These are phyloP conservation scores for Petunia hybrid DNA, from an alignment of 305 asterid genomes.

Conservation along the genomic window DNA sequence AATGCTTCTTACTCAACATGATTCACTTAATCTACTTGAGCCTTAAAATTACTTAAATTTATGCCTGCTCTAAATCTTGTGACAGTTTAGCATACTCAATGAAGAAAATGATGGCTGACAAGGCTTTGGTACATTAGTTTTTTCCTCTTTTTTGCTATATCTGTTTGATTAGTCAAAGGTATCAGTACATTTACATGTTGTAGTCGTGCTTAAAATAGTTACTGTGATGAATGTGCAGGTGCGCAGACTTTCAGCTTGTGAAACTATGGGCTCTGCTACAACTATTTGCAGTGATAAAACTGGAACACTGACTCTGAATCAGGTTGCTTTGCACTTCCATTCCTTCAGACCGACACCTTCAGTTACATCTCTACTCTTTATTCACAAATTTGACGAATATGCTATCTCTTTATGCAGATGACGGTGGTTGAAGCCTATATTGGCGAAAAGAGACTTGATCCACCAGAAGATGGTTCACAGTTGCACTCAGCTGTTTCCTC, in stretches of 20 bases:
- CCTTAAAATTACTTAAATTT: conserved; percentile 35
- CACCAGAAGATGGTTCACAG: conserved; percentile 76
- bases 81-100: conserved; percentile 94
- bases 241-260: conserved; percentile 99
- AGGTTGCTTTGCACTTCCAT: conserved; percentile 51
- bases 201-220: conserved; percentile 34
- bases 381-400: conserved; percentile 27
- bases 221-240: conserved; percentile 62
- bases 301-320: conserved; percentile 95
- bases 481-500: conserved; percentile 62
- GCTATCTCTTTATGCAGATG: conserved; percentile 60
- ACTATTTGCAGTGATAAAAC: conserved; percentile 98
- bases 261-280: conserved; percentile 98
- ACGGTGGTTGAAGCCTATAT: conserved; percentile 88
- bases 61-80: conserved; percentile 36
- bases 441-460: conserved; percentile 66
- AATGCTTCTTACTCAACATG: conserved; percentile 7
- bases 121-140: conserved; percentile 79
- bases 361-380: conserved; percentile 27
- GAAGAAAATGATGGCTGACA: conserved; percentile 99
- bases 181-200: neutral
- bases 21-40: conserved; percentile 23
- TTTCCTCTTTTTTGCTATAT: conserved; percentile 26
- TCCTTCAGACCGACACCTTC: conserved; percentile 29
- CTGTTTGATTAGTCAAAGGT: conserved; percentile 18